Base-by-base conservation (phyloP, 257 asterid species). In the Thymus quinquecostatus region DNA sequence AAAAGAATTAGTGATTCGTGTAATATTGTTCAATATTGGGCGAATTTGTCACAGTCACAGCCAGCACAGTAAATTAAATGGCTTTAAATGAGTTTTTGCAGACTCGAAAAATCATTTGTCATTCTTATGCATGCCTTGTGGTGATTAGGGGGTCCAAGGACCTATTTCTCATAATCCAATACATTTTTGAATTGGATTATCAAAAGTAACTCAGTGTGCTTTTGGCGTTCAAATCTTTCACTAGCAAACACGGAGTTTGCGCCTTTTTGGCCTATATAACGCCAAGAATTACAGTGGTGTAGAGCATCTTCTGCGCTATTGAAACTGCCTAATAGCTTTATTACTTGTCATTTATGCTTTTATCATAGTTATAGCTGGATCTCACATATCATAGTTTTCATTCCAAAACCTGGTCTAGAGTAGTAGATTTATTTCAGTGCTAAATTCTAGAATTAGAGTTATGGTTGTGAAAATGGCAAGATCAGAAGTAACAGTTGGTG, bases 1-100 rank as follows among this genome's bases (percentile, higher is more conserved):
- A 68, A 57, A 63, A 21, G 21, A 21, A 29, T 50, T 51, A 59
- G 60, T 41, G 63, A 74, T 80, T 64, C 66, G 73, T 28, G 74
- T 59, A 77, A 80, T 76, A 32, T 59, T 57, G 60, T 77, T 69
- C 34, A 50, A 69, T 71, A 65, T 80, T 73, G 65, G 44, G 40
- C 11, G 21, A 69, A 72, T 27, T 47, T 53, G 54, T 64, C 68
- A 40, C 21, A 21, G 21, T 21, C 21, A 21, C 33, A 54, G 58
- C 66, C 59, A 68, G 70, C 74, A 67, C 74, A 68, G 40, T 64
- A 60, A 50, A 80, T 77, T 49, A 53, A 70, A 59, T 64, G 73
- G 72, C 30, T 60, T 67, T 72, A 51, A 72, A 68, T 68, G 74
- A 56, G 73, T 67, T 43, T 77, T 62, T 81, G 33, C 65, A 57